Conservation (phyloP, 129 eudicot genomes). For the Chrysanthemum lavandulifolium region DNA sequence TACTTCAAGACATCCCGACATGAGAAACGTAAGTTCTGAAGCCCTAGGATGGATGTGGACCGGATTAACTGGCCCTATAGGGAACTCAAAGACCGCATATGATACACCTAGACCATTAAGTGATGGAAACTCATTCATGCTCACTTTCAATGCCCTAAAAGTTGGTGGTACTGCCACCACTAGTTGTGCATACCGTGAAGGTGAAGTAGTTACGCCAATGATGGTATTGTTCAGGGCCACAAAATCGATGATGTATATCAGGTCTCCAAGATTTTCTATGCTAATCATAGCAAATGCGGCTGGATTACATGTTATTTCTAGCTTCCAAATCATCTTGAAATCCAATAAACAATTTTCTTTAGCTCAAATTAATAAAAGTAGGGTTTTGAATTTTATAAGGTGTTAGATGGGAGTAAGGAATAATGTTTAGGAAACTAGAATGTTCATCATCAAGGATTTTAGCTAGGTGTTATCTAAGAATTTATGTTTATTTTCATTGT, state of each 20-base stretch:
- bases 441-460: constrained; percentile 14
- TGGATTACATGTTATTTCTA: background rate
- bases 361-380: too few relatives aligned
- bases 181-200: constrained; percentile 23
- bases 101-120: constrained; percentile 38
- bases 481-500: constrained; percentile 23
- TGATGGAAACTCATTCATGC: constrained; percentile 35
- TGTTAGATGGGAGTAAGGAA: too few relatives aligned
- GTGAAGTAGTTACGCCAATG: constrained; percentile 35
- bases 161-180: constrained; percentile 19
- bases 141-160: constrained; percentile 32
- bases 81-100: constrained; percentile 32
- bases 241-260: constrained; percentile 25
- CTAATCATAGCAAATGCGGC: constrained; percentile 7
- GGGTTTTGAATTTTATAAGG: too few relatives aligned
- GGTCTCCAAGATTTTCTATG: constrained; percentile 21
- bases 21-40: constrained; percentile 40
- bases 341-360: too few relatives aligned
- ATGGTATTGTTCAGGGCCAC: constrained; percentile 19
- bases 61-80: constrained; percentile 29
- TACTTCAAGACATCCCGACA: constrained; percentile 33
- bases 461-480: constrained; percentile 23
- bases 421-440: constrained; percentile 21
- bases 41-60: constrained; percentile 42
- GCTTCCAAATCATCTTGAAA: constrained; percentile 9